A percentile compares a stretch with the other conserved stretches of the same genome.
phyloP scores from a whole-genome alignment of 768 basidiomycete genomes.

The Psilocybe subaeruginosa region DNA sequence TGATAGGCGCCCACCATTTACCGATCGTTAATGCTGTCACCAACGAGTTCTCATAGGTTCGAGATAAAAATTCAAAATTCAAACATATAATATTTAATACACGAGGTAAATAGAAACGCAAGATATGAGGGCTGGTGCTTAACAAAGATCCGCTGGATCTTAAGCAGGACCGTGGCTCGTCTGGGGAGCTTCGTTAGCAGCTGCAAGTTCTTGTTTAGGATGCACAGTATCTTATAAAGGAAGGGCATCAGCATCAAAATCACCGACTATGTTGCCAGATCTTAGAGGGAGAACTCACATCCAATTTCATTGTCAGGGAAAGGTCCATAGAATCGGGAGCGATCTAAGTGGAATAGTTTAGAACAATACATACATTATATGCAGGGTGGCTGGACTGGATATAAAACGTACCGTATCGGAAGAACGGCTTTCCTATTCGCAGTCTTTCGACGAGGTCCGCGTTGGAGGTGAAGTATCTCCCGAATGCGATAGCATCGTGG shows the following conservation, averaged over 20 bases:
- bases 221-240: conserved; percentile 11
- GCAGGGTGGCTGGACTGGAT: background rate
- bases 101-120: no score
- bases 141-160: background rate
- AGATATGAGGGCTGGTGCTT: no score
- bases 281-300: conserved; percentile 8
- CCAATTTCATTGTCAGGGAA: conserved; percentile 21
- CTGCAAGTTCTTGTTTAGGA: conserved; percentile 6
- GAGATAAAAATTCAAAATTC: no score
- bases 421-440: conserved; percentile 9
- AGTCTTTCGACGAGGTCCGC: conserved; percentile 16
- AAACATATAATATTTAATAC: no score
- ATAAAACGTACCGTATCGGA: conserved; percentile 11
- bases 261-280: no score
- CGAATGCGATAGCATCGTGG: conserved; percentile 22
- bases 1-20: no score
- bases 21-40: no score
- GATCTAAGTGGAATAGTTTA: conserved; percentile 6
- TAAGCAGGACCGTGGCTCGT: conserved; percentile 15
- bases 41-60: no score
- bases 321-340: conserved; percentile 20
- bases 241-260: background rate
- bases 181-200: conserved; percentile 17
- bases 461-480: conserved; percentile 21
- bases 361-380: background rate